Evolutionary conservation across 805 yeast genomes (phyloP).

Genomic region (Debaryomyces tyrocola): DNA sequence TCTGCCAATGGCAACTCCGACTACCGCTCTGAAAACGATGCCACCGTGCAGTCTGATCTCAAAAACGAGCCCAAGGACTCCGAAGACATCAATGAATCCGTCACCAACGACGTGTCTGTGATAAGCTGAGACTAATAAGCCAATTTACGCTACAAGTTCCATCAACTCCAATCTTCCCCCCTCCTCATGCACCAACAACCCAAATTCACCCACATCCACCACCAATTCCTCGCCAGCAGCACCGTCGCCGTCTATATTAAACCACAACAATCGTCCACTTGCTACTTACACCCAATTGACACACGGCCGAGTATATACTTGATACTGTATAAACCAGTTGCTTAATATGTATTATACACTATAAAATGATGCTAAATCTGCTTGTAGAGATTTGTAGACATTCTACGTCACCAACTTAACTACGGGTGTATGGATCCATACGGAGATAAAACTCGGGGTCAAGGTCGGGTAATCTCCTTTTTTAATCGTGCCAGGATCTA

Average conservation of each 20-base stretch:
- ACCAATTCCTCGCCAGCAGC: too few species aligned
- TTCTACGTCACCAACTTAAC: too few species aligned
- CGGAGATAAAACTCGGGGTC: too few species aligned
- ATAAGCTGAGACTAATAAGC: background rate
- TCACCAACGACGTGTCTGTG: background rate
- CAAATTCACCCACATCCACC: too few species aligned
- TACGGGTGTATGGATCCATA: too few species aligned
- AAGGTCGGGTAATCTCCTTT: background rate
- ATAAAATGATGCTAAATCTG: background rate
- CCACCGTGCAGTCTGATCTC: background rate
- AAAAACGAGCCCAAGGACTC: background rate
- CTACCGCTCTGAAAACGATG: background rate
- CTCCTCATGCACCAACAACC: too few species aligned
- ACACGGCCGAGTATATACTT: background rate
- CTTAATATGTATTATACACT: background rate
- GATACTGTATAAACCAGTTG: background rate
- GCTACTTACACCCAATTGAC: too few species aligned
- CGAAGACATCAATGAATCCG: background rate
- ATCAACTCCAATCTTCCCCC: background rate
- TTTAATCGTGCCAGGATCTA: background rate
- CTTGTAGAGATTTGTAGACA: background rate
- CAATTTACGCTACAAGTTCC: background rate
- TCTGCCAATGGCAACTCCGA: background rate
- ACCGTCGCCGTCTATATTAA: too few species aligned
- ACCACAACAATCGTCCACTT: too few species aligned